These are phyloP conservation scores for Calonectria pauciramosa DNA, from an alignment of 2,329 filamentous ascomycete genomes.

Conservation along the genomic window DNA sequence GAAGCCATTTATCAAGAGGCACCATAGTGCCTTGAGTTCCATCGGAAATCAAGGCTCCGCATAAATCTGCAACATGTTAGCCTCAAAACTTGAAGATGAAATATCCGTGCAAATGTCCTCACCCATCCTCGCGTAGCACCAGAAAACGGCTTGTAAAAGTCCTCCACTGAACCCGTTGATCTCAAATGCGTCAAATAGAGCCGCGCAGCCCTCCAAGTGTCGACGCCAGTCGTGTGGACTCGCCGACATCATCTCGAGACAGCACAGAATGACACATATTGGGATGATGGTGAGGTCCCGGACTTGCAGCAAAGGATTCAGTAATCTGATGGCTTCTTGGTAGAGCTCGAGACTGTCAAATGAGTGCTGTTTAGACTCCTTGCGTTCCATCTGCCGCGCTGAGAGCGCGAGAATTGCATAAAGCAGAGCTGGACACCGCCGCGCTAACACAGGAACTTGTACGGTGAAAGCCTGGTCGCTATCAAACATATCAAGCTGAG, in stretches of 20 bases:
- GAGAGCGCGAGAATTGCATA: slow-evolving; percentile 69
- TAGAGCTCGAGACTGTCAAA: slow-evolving; percentile 69
- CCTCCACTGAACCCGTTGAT: slow-evolving; percentile 68
- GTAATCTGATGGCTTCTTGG: slow-evolving; percentile 64
- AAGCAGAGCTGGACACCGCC: slow-evolving; percentile 59
- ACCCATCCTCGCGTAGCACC: slow-evolving; percentile 72
- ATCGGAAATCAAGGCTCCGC: slow-evolving; percentile 68
- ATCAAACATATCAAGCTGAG: slow-evolving; percentile 71
- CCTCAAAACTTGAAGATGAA: background rate
- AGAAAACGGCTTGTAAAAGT: slow-evolving; percentile 68
- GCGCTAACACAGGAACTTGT: slow-evolving; percentile 64
- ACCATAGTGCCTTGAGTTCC: slow-evolving; percentile 66
- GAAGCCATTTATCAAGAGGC: slow-evolving; percentile 62
- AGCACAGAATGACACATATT: slow-evolving; percentile 56
- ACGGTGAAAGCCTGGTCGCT: slow-evolving; percentile 65
- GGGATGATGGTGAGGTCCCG: slow-evolving; percentile 51
- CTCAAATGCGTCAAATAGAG: slow-evolving; percentile 65
- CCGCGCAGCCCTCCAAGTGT: slow-evolving; percentile 70
- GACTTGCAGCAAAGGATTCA: slow-evolving; percentile 52
- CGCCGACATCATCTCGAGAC: slow-evolving; percentile 60
- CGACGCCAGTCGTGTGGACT: slow-evolving; percentile 64
- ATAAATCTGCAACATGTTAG: slow-evolving; percentile 59
- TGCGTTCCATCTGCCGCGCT: slow-evolving; percentile 67
- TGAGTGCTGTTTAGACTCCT: slow-evolving; percentile 57
- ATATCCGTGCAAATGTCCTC: slow-evolving; percentile 28